These are phyloP conservation scores for Infundibulicybe gibba DNA, from an alignment of 768 basidiomycete genomes.

Conservation along the genomic window DNA sequence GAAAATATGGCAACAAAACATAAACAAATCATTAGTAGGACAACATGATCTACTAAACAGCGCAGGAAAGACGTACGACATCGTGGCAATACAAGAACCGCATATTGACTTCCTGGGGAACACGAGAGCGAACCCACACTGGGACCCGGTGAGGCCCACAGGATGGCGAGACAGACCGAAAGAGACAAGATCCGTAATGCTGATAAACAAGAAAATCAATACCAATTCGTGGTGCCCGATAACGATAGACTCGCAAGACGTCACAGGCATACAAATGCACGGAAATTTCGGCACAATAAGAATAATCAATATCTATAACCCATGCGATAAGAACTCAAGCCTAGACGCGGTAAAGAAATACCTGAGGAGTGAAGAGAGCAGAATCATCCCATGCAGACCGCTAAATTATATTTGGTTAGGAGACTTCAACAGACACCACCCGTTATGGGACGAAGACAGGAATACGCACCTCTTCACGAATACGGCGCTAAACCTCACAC, in stretches of 20 bases:
- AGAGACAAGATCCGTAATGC: slow-evolving; percentile 2
- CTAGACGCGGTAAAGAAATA: slow-evolving; percentile 1
- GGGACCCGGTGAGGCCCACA: neutral
- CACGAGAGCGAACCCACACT: slow-evolving; percentile 4
- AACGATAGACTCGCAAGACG: slow-evolving; percentile 1
- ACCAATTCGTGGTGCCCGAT: slow-evolving; percentile 13
- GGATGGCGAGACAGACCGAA: neutral
- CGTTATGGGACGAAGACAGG: slow-evolving; percentile 28
- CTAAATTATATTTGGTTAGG: slow-evolving; percentile 20
- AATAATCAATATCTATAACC: slow-evolving; percentile 29
- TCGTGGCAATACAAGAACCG: slow-evolving; percentile 23
- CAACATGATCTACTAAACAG: slow-evolving; percentile 11
- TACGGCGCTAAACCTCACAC: slow-evolving; percentile 1
- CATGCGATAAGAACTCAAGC: slow-evolving; percentile 12
- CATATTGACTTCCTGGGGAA: slow-evolving; percentile 11
- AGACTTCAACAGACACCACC: slow-evolving; percentile 38
- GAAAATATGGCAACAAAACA: slow-evolving; percentile 16
- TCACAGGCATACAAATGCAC: slow-evolving; percentile 21
- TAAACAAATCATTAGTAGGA: slow-evolving; percentile 15
- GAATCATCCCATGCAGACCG: neutral
- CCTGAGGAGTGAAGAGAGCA: neutral
- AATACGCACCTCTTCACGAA: slow-evolving; percentile 24
- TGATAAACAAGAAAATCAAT: slow-evolving; percentile 1
- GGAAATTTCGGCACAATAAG: slow-evolving; percentile 9
- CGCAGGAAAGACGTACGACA: slow-evolving; percentile 2